Evolutionary conservation across 768 basidiomycete genomes (phyloP).

Genomic region (Vararia minispora): DNA sequence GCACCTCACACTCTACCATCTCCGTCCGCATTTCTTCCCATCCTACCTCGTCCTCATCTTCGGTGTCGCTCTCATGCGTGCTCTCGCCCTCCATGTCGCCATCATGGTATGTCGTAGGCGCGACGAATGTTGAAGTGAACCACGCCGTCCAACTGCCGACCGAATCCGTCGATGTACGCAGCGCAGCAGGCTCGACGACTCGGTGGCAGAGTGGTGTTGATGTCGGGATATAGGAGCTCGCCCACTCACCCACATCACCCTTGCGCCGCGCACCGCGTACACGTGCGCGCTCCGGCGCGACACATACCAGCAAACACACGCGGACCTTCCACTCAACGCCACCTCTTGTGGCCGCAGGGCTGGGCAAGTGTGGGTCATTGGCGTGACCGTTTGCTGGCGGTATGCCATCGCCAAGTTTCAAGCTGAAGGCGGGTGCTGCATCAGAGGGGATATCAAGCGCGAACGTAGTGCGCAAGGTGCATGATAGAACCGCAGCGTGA

Average conservation of each 20-base stretch:
- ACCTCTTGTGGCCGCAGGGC: conserved; percentile 32
- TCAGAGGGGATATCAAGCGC: conserved; percentile 88
- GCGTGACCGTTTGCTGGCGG: conserved; percentile 13
- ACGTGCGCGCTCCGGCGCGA: conserved; percentile 38
- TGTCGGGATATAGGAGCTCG: conserved; percentile 51
- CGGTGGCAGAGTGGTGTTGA: conserved; percentile 40
- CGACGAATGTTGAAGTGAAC: conserved; percentile 28
- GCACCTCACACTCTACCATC: conserved; percentile 92
- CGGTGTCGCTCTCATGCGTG: conserved; percentile 14
- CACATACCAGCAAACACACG: conserved; percentile 74
- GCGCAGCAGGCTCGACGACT: conserved; percentile 11
- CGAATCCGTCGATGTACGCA: conserved; percentile 10
- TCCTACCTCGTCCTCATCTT: conserved; percentile 24
- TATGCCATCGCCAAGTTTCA: conserved; percentile 35
- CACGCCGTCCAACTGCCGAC: conserved; percentile 31
- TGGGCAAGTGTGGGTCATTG: too few relatives aligned
- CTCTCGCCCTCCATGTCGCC: conserved; percentile 33
- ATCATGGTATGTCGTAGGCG: conserved; percentile 41
- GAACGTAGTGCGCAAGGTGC: conserved; percentile 73
- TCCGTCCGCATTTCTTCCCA: conserved; percentile 67
- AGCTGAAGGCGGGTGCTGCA: conserved; percentile 76
- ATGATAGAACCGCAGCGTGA: conserved; percentile 62
- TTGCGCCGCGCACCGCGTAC: conserved; percentile 44
- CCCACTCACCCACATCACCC: conserved; percentile 61
- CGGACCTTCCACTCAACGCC: conserved; percentile 89